Evolutionary conservation across 2,329 filamentous ascomycete species (phyloP).

Genomic region (Neonectria hederae): DNA sequence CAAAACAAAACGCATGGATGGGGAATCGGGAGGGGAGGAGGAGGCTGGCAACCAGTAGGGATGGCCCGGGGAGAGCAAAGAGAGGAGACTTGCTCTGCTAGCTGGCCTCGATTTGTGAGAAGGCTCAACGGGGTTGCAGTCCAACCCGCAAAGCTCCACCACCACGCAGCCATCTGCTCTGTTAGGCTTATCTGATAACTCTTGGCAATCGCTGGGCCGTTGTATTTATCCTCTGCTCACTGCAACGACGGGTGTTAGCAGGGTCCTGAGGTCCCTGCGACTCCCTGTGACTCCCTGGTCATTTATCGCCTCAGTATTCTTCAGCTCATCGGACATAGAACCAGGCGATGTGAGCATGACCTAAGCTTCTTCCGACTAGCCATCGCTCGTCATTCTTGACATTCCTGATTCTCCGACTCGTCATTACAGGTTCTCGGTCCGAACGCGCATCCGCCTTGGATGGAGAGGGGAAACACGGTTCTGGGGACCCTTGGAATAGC

Average conservation of each 20-base stretch:
- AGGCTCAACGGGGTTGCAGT: slow-evolving; percentile 24
- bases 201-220: slow-evolving; percentile 29
- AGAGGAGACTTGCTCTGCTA: slow-evolving; percentile 3
- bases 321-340: slow-evolving; percentile 22
- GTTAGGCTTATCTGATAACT: slow-evolving; percentile 35
- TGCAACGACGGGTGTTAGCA: slow-evolving; percentile 24
- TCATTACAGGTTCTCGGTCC: slow-evolving; percentile 15
- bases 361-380: slow-evolving; percentile 2
- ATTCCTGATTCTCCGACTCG: slow-evolving; percentile 8
- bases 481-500: slow-evolving; percentile 12
- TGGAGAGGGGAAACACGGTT: slow-evolving; percentile 1
- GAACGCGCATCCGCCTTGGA: slow-evolving; percentile 13
- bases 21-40: slow-evolving; percentile 14
- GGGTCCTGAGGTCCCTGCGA: neutral
- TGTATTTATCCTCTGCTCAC: slow-evolving; percentile 30
- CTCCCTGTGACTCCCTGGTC: slow-evolving; percentile 27
- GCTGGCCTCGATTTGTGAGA: slow-evolving; percentile 15
- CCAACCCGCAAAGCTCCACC: slow-evolving; percentile 27
- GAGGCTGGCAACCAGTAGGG: slow-evolving; percentile 21
- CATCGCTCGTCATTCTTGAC: slow-evolving; percentile 7
- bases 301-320: slow-evolving; percentile 32
- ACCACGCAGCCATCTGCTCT: slow-evolving; percentile 23
- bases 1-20: slow-evolving; percentile 13
- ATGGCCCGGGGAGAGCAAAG: slow-evolving; percentile 29
- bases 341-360: slow-evolving; percentile 22